These are phyloP conservation scores for Limnomonas spitsbergensis DNA, from an alignment of 139 green algal species.

Conservation along the genomic window DNA sequence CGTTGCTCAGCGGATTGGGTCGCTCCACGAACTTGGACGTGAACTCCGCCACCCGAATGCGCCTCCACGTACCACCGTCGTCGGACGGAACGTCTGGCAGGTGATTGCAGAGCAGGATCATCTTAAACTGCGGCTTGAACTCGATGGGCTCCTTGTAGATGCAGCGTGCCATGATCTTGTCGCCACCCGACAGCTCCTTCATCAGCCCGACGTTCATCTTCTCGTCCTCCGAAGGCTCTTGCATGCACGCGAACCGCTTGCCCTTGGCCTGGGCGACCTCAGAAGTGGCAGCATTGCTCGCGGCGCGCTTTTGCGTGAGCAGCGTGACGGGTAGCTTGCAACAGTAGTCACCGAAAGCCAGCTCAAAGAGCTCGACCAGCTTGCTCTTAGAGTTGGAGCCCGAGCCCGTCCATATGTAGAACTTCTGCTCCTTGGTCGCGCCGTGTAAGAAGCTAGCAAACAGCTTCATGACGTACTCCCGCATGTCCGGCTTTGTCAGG, in stretches of 20 bases:
- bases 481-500: neutral
- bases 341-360: slow-evolving; percentile 17
- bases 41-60: slow-evolving; percentile 27
- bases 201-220: slow-evolving; percentile 20
- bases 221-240: slow-evolving; percentile 20
- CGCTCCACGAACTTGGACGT: slow-evolving; percentile 13
- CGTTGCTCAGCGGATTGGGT: neutral
- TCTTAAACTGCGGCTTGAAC: slow-evolving; percentile 20
- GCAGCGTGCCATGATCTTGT: slow-evolving; percentile 8
- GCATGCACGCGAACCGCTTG: slow-evolving; percentile 13
- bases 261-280: slow-evolving; percentile 23
- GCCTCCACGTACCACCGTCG: slow-evolving; percentile 20
- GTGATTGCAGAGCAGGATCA: slow-evolving; percentile 24
- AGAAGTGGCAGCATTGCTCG: slow-evolving; percentile 2
- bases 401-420: slow-evolving; percentile 15
- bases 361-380: slow-evolving; percentile 5
- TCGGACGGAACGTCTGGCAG: slow-evolving; percentile 13
- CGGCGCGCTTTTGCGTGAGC: slow-evolving; percentile 23
- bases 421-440: slow-evolving; percentile 7
- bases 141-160: slow-evolving; percentile 21
- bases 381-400: slow-evolving; percentile 16
- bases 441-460: slow-evolving; percentile 17
- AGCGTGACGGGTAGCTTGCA: slow-evolving; percentile 22
- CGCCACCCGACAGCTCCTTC: slow-evolving; percentile 17
- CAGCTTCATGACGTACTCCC: slow-evolving; percentile 18